Conservation (phyloP, 345 rosid genomes). For the Populus alba region DNA sequence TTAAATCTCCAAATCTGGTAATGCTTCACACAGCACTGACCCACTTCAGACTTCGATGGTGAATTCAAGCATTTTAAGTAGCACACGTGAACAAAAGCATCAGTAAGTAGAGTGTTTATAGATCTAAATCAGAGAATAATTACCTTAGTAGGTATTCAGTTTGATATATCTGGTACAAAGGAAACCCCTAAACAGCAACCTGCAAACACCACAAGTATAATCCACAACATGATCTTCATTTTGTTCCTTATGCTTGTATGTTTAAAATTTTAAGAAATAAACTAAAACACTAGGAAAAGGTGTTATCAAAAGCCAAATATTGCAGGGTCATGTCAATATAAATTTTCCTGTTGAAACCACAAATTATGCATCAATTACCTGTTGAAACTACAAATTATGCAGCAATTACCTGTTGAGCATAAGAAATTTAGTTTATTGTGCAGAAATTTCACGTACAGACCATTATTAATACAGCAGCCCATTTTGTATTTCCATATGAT, state of each 20-base stretch:
- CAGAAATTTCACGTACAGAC: neutral
- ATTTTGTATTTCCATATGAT: neutral
- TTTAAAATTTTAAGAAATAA: neutral
- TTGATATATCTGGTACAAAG: neutral
- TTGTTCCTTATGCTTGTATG: neutral
- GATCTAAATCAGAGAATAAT: neutral
- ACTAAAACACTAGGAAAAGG: neutral
- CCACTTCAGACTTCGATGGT: neutral
- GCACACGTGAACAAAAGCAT: neutral
- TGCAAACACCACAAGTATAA: conserved; percentile 16
- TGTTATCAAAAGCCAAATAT: neutral
- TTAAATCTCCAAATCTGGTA: neutral
- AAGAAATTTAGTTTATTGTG: neutral
- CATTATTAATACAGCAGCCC: neutral
- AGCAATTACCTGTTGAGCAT: neutral
- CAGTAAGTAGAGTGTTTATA: neutral
- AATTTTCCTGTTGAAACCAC: neutral
- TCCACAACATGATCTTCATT: neutral
- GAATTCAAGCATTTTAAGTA: neutral
- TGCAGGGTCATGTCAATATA: neutral
- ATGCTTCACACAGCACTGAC: neutral
- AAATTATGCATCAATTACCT: neutral
- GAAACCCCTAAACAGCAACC: conserved; percentile 22
- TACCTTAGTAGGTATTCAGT: conserved; percentile 16
- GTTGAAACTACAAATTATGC: neutral